Base-by-base conservation (phyloP, 805 yeast genomes). In the Schwanniomyces polymorphus region DNA sequence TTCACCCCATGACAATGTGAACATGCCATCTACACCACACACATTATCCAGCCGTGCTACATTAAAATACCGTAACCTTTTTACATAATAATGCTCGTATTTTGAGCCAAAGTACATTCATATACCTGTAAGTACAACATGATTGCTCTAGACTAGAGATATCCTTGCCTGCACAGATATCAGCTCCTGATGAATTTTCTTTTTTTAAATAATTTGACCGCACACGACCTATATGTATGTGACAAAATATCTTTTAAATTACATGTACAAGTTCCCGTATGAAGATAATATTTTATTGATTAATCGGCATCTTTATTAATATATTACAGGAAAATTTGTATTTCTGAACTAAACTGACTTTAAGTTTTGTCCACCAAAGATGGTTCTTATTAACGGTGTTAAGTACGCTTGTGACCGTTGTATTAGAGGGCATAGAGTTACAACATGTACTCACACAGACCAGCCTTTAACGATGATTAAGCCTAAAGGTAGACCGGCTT, bases 321-420 rank as follows among this genome's bases (percentile, higher is more conserved):
- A 31, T 31, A 31, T 31, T 31, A 31, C 35, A 14, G 21, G 10
- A 16, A 31, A 16, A 31, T 31, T 14, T 3, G 3, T 16, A 31
- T 31, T 16, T 31, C 35, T 31, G 35, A 31, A 31, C 21, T 31
- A 31, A 31, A 21, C 39, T 21, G 39, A 21, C 16, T 25, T 38
- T 12, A 16, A 26, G 25, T 23, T 25, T 21, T 38, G 41, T 12
- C 28, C 38, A 16, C 38, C 41, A 34, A 48, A 53, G 18, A 92
- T 91, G 97, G 97, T 92, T 47, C 74, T 89, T 44, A 84, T 92
- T 44, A 89, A 91, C 59, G 98, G 97, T 33, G 85, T 88, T 54
- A 92, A 94, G 63, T 92, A 91, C 67, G 98, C 99, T 49, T 92
- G 99, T 65, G 96, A 91, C 57, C 74, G 97, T 50, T 92, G 99